Conservation (phyloP, 352 stramenopile genomes). For the Phytophthora macrochlamydospora region DNA sequence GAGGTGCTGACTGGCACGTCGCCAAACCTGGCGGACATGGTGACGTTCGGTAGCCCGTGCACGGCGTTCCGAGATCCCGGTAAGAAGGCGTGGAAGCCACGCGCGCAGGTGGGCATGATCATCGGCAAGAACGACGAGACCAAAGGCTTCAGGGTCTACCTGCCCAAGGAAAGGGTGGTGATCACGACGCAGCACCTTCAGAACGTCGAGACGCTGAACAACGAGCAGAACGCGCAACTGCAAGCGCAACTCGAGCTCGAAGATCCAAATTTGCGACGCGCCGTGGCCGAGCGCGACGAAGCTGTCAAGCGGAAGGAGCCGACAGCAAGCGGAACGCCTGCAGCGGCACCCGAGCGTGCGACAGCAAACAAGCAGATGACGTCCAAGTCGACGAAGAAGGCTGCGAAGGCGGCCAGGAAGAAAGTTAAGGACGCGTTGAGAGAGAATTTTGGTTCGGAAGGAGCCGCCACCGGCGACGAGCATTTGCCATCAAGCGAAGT, state of each 20-base stretch:
- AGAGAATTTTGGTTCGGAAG: background rate
- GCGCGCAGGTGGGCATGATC: constrained; percentile 10
- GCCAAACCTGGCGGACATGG: constrained; percentile 7
- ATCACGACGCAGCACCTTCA: constrained; percentile 10
- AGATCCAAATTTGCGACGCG: background rate
- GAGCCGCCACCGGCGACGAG: background rate
- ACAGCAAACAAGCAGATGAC: too few species aligned
- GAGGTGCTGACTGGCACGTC: constrained; percentile 10
- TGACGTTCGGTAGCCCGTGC: constrained; percentile 17
- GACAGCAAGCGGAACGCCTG: background rate
- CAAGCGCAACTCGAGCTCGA: constrained; percentile 7
- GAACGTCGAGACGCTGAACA: constrained; percentile 9
- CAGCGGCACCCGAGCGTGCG: too few species aligned
- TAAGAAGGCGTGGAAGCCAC: constrained; percentile 1
- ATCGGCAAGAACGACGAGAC: constrained; percentile 18
- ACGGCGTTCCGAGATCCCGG: constrained; percentile 6
- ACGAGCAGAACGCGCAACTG: constrained; percentile 6
- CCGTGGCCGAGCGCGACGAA: background rate
- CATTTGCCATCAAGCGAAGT: background rate
- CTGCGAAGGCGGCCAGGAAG: background rate
- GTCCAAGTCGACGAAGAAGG: too few species aligned
- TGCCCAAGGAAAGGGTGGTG: constrained; percentile 11
- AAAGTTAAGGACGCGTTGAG: too few species aligned
- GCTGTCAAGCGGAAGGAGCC: constrained; percentile 7
- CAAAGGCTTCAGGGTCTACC: constrained; percentile 20